A percentile compares a stretch with the other conserved stretches of the same genome.
These are phyloP conservation scores for Manihot esculenta DNA, from an alignment of 441 rosid species.

Conservation along the genomic window DNA sequence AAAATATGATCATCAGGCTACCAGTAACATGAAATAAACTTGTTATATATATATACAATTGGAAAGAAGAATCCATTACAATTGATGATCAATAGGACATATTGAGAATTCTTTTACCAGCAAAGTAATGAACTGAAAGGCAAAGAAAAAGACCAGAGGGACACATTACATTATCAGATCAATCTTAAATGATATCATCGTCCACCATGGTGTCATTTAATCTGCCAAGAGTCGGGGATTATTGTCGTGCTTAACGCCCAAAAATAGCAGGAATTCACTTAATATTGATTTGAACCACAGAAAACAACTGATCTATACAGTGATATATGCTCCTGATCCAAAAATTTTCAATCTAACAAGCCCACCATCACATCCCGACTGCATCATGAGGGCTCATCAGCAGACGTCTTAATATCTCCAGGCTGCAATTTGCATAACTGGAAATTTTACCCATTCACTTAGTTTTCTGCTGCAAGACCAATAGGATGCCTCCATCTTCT, in stretches of 20 bases:
- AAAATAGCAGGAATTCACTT: neutral
- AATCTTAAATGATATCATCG: neutral
- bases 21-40: too few species aligned
- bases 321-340: too few species aligned
- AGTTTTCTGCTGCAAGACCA: neutral
- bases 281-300: neutral
- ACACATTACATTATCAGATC: neutral
- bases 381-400: too few species aligned
- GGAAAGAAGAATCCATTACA: neutral
- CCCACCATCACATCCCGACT: neutral
- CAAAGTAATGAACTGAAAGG: too few species aligned
- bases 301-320: neutral
- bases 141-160: neutral
- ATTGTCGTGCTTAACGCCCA: neutral
- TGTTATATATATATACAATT: neutral
- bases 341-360: neutral
- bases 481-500: conserved; percentile 17
- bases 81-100: neutral
- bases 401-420: too few species aligned
- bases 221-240: neutral
- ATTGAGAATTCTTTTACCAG: neutral
- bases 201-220: conserved; percentile 16
- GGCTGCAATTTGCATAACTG: neutral
- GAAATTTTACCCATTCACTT: neutral
- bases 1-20: too few species aligned